Base-by-base conservation (phyloP, 768 basidiomycete species). In the Lactarius vividus region DNA sequence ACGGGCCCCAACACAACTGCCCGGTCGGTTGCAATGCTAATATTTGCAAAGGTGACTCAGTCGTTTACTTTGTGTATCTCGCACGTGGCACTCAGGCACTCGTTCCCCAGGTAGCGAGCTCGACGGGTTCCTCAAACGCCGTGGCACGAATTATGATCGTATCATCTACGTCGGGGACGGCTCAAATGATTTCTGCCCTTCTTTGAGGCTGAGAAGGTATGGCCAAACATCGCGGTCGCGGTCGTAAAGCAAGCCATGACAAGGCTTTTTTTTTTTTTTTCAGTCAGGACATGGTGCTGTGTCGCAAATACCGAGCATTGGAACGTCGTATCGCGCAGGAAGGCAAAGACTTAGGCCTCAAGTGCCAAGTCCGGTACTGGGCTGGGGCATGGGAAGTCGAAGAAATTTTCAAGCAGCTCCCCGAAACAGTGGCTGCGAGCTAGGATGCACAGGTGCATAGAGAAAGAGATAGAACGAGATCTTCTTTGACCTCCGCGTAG, bases 361-460 rank as follows among this genome's bases (percentile, higher is more conserved):
- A 85, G 64, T 88, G 88, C 71, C 75, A 86, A 61, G 84, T 95
- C 65, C 80, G 85, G 70, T 89, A 92, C 74, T 98, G 96, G 96
- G 85, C 85, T 8, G 94, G 93, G 42, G 96, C 95, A 53, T 98
- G 96, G 96, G 94, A 98, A 75, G 88, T 95, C 55, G 96, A 98
- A 75, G 93, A 96, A 76, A 82, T 85, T 53, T 91, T 94, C 72
- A 59, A 57, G 42, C 46, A 55, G 37, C 68, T 70, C 28, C 68
- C 68, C 4, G 31, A 28, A 33, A 42, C 55, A 28, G 46, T 68
- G 7, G 33, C 57, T 20, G 33, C 61, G 6, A 54, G 26, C 23
- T 63, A 67, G 55, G 42, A 37, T 28, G 42, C 31, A 18, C 6
- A 13, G 40, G 6, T 26, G 26, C 28, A 10, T 23, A 33, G 26